Percentiles rank a stretch among this genome's conserved stretches.
Conservation (phyloP, 2,329 filamentous ascomycete species). For the Microdochium trichocladiopsis region DNA sequence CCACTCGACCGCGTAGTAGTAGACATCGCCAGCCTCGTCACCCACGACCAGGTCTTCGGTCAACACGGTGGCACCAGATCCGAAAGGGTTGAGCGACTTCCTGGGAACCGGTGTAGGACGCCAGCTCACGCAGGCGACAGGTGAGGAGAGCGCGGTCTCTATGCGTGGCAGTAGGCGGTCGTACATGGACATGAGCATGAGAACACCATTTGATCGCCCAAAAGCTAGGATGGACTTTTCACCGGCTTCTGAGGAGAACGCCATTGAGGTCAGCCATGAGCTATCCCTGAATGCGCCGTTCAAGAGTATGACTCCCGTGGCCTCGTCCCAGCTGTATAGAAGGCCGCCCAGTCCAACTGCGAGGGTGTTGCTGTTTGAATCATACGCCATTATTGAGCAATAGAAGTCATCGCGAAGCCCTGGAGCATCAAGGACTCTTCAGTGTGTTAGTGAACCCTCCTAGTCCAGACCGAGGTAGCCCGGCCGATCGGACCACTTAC, state of each 20-base stretch:
- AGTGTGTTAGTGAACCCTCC: constrained; percentile 19
- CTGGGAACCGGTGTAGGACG: constrained; percentile 54
- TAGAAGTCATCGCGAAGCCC: constrained; percentile 93
- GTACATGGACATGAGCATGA: constrained; percentile 72
- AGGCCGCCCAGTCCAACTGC: constrained; percentile 75
- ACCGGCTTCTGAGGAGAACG: constrained; percentile 77
- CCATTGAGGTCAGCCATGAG: constrained; percentile 71
- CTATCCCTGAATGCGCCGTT: constrained; percentile 37
- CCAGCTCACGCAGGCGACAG: constrained; percentile 78
- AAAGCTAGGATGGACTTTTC: constrained; percentile 76
- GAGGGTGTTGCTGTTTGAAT: constrained; percentile 62
- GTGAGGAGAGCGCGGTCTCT: constrained; percentile 61
- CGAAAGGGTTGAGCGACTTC: constrained; percentile 41
- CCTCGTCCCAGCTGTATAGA: constrained; percentile 87
- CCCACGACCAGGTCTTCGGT: constrained; percentile 84
- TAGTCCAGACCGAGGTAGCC: neutral
- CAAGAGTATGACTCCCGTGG: constrained; percentile 53
- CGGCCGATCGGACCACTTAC: constrained; percentile 34
- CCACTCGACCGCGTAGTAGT: constrained; percentile 91
- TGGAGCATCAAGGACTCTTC: constrained; percentile 78
- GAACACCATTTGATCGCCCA: constrained; percentile 68
- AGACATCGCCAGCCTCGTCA: constrained; percentile 74
- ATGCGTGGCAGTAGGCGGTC: constrained; percentile 65
- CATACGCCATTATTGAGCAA: constrained; percentile 86
- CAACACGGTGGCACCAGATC: constrained; percentile 42